Evolutionary conservation across 1,284 basidiomycete species (phyloP).

Genomic region (Malassezia psittaci): DNA sequence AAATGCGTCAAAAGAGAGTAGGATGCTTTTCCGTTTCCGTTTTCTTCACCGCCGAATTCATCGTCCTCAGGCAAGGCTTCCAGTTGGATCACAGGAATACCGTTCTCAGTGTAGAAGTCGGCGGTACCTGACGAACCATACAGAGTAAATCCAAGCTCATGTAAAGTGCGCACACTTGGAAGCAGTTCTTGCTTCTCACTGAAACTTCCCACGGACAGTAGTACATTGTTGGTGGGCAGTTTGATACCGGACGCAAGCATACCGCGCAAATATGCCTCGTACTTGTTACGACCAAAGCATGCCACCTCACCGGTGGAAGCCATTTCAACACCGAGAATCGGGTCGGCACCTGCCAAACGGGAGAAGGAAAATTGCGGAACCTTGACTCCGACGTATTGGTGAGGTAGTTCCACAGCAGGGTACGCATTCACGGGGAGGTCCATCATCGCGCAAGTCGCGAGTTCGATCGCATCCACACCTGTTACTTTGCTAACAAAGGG

Average conservation of each 20-base stretch:
- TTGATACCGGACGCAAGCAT: constrained; percentile 88
- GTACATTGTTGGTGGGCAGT: constrained; percentile 64
- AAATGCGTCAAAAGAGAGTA: constrained; percentile 46
- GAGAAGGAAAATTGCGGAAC: constrained; percentile 99
- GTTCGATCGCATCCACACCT: constrained; percentile 91
- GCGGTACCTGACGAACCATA: constrained; percentile 90
- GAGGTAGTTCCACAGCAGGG: constrained; percentile 76
- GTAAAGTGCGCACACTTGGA: constrained; percentile 59
- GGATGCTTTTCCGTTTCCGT: constrained; percentile 27
- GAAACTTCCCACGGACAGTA: constrained; percentile 77
- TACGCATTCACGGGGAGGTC: constrained; percentile 82
- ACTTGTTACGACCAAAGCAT: constrained; percentile 81
- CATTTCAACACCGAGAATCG: constrained; percentile 65
- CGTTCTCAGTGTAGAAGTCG: constrained; percentile 46
- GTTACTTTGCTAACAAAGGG: constrained; percentile 98
- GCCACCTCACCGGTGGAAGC: constrained; percentile 96
- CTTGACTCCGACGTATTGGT: constrained; percentile 92
- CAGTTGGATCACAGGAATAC: constrained; percentile 44
- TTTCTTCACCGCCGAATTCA: constrained; percentile 37
- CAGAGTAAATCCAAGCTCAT: constrained; percentile 70
- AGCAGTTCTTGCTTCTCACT: constrained; percentile 72
- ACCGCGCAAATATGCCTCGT: constrained; percentile 97
- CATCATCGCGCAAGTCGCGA: constrained; percentile 83
- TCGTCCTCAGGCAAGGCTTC: constrained; percentile 46
- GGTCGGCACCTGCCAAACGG: constrained; percentile 80